Evolutionary conservation across 2,329 filamentous ascomycete species (phyloP).

Genomic region (Penicillium sp.): DNA sequence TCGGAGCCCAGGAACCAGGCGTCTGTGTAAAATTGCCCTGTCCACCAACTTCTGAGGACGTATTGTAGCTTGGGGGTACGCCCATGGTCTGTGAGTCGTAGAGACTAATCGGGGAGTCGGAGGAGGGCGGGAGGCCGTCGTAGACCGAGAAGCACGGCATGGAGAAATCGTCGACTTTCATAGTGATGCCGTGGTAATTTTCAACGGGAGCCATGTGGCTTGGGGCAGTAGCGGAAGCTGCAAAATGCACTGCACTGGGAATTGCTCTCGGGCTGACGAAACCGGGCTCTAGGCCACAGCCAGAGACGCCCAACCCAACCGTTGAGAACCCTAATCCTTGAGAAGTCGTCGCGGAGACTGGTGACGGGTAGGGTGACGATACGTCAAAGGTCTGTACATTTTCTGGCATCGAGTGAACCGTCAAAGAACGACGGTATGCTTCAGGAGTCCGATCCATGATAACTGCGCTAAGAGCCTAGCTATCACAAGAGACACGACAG

Average conservation of each 20-base stretch:
- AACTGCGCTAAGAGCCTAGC: neutral
- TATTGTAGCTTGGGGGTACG: constrained; percentile 27
- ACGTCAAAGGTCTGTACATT: constrained; percentile 16
- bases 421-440: constrained; percentile 3
- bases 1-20: constrained; percentile 26
- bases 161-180: constrained; percentile 23
- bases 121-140: constrained; percentile 18
- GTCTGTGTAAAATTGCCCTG: constrained; percentile 14
- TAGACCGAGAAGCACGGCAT: constrained; percentile 26
- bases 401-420: constrained; percentile 13
- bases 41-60: constrained; percentile 16
- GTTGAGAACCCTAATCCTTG: constrained; percentile 18
- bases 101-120: constrained; percentile 25
- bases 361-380: constrained; percentile 25
- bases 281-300: constrained; percentile 24
- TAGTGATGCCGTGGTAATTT: constrained; percentile 20
- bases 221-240: constrained; percentile 24
- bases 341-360: constrained; percentile 13
- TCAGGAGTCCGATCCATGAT: constrained; percentile 14
- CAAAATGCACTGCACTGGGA: constrained; percentile 17
- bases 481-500: neutral
- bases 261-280: constrained; percentile 23
- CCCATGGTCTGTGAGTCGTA: constrained; percentile 24
- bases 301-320: constrained; percentile 34
- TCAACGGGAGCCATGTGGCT: constrained; percentile 21